phyloP scores from a whole-genome alignment of 768 basidiomycete genomes.

The Collybia sordida region DNA sequence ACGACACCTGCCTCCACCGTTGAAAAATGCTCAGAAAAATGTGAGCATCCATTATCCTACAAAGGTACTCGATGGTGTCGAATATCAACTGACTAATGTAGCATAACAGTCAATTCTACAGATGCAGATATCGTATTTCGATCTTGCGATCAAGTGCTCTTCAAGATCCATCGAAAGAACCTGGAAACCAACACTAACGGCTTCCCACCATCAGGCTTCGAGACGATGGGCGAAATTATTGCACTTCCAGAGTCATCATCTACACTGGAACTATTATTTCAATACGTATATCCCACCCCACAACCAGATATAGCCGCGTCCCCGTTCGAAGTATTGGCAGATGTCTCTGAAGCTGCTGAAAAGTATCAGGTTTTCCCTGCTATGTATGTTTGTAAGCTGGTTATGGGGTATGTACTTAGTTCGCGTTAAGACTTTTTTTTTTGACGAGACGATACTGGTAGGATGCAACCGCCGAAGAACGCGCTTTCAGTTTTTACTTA shows the following conservation, averaged over 20 bases:
- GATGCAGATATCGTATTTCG: slow-evolving; percentile 5
- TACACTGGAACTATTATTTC: slow-evolving; percentile 4
- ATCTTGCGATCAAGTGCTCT: slow-evolving; percentile 4
- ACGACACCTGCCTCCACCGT: too few species aligned
- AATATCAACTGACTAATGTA: too few species aligned
- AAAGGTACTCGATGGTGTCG: too few species aligned
- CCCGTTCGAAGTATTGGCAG: background rate
- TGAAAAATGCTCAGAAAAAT: too few species aligned
- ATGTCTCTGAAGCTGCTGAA: slow-evolving; percentile 7
- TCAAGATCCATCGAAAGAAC: slow-evolving; percentile 10
- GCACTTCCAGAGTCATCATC: background rate
- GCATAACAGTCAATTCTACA: background rate
- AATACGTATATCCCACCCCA: slow-evolving; percentile 8
- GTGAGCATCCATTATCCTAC: too few species aligned
- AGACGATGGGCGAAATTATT: background rate
- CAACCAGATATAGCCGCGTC: slow-evolving; percentile 7
- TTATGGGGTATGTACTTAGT: slow-evolving; percentile 4
- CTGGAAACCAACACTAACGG: slow-evolving; percentile 1
- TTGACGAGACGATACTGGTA: background rate
- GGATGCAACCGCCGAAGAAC: background rate
- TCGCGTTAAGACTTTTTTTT: too few species aligned
- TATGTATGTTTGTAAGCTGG: slow-evolving; percentile 7
- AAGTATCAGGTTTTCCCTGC: slow-evolving; percentile 7
- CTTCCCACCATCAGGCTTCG: background rate
- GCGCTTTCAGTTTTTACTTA: background rate